Evolutionary conservation across 306 rosid species (phyloP).

Genomic region (Cicer bijugum): DNA sequence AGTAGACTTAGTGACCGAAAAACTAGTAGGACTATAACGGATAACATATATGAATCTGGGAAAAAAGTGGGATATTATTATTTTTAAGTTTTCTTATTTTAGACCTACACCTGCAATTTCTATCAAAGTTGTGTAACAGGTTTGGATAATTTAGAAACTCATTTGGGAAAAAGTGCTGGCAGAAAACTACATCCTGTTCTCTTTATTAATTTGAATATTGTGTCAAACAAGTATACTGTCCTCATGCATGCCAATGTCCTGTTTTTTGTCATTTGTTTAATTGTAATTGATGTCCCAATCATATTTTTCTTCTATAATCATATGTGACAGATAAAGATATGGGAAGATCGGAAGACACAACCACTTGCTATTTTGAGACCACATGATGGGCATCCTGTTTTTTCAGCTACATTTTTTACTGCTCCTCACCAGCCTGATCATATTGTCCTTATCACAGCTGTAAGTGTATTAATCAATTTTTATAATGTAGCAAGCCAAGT

Average conservation of each 20-base stretch:
- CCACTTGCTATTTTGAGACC: constrained; percentile 86
- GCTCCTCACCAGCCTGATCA: constrained; percentile 91
- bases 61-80: not conserved
- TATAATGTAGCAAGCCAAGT: not conserved
- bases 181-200: not conserved
- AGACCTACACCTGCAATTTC: not conserved
- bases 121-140: constrained; percentile 1
- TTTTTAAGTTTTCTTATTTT: constrained; percentile 2
- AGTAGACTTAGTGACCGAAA: constrained; percentile 1
- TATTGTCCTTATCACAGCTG: constrained; percentile 89
- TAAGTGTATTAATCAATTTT: constrained; percentile 48
- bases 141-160: constrained; percentile 20
- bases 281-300: constrained; percentile 25
- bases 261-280: constrained; percentile 29
- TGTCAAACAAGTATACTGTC: constrained; percentile 10
- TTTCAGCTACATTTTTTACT: constrained; percentile 84
- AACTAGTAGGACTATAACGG: not conserved
- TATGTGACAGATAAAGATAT: constrained; percentile 75
- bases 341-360: constrained; percentile 89
- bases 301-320: constrained; percentile 24
- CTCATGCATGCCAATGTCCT: constrained; percentile 27
- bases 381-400: constrained; percentile 85
- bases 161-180: not conserved
- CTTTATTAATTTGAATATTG: constrained; percentile 7
- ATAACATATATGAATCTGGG: not conserved